phyloP scores from a whole-genome alignment of 208 protist species.

The Balamuthia mandrillaris region DNA sequence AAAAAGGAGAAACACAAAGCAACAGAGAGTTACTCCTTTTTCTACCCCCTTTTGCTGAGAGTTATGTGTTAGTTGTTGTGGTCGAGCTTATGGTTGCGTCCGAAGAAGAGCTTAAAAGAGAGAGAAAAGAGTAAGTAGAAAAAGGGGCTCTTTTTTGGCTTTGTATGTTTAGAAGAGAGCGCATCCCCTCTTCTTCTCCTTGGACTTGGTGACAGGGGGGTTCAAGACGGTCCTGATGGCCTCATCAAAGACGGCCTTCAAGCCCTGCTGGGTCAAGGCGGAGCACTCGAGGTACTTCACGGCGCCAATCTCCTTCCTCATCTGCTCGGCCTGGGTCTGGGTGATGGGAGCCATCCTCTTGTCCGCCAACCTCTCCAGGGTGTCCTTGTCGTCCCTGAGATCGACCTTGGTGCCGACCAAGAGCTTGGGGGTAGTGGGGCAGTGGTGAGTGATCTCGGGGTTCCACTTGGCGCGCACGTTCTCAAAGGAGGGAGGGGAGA shows the following conservation, averaged over 20 bases:
- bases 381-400: slow-evolving; percentile 62
- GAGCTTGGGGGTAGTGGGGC: slow-evolving; percentile 70
- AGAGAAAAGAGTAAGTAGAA: too few species aligned
- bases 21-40: too few species aligned
- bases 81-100: too few species aligned
- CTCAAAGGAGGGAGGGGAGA: slow-evolving; percentile 66
- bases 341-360: slow-evolving; percentile 58
- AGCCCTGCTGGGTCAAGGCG: slow-evolving; percentile 77
- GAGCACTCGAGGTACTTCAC: slow-evolving; percentile 84
- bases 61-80: too few species aligned
- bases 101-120: too few species aligned
- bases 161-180: too few species aligned
- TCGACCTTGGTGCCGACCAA: slow-evolving; percentile 87
- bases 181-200: too few species aligned
- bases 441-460: slow-evolving; percentile 67
- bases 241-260: slow-evolving; percentile 70
- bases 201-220: not conserved
- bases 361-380: slow-evolving; percentile 37
- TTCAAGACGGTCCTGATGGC: slow-evolving; percentile 48
- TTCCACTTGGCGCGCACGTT: slow-evolving; percentile 67
- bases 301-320: slow-evolving; percentile 74
- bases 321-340: slow-evolving; percentile 60
- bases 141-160: too few species aligned
- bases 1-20: too few species aligned
- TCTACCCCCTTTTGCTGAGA: too few species aligned